Evolutionary conservation across 495 filamentous ascomycete species (phyloP), one percentile per base, ranked within the genome.

Genomic region (Penicillium maclennaniae): DNA sequence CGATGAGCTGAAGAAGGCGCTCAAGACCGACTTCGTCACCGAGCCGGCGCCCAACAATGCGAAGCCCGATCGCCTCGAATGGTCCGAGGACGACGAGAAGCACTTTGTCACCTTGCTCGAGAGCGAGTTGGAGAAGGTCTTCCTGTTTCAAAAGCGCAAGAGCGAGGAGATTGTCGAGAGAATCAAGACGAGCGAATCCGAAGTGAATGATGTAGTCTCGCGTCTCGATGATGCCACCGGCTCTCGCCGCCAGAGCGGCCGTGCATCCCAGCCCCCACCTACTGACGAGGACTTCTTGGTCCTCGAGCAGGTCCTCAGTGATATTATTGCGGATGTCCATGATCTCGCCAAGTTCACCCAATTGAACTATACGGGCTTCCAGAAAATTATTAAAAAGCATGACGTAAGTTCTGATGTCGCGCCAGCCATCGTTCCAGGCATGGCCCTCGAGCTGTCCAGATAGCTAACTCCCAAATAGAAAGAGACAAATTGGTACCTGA

Each of bases 361-460:
- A 72, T 73, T 99, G 66, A 99, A 99, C 70, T 99, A 99, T 63
- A 97, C 92, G 1, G 93, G 95, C 0, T 99, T 99, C 64, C 95
- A 97, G 77, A 99, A 99, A 77, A 99, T 99, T 61, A 96, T 99
- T 67, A 99, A 99, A 77, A 99, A 99, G 76, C 93, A 99, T 69
- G 93, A 99, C 78, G 90, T 93, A 72, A 48, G 87, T 81, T 16
- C 19, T 38, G 3, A 19, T 49, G n/a, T n/a, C n/a, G n/a, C n/a
- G n/a, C n/a, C n/a, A n/a, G n/a, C n/a, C n/a, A n/a, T n/a, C n/a
- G n/a, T n/a, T n/a, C n/a, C 36, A n/a, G 7, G 31, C 37, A 12
- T 27, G 37, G 28, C 16, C n/a, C 4, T 26, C 21, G 20, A 43
- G 17, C 26, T 25, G 19, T 20, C 5, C 14, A 37, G 45, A 20